phyloP scores from a whole-genome alignment of 2,329 filamentous ascomycete genomes.

The Leptographium radiaticola region DNA sequence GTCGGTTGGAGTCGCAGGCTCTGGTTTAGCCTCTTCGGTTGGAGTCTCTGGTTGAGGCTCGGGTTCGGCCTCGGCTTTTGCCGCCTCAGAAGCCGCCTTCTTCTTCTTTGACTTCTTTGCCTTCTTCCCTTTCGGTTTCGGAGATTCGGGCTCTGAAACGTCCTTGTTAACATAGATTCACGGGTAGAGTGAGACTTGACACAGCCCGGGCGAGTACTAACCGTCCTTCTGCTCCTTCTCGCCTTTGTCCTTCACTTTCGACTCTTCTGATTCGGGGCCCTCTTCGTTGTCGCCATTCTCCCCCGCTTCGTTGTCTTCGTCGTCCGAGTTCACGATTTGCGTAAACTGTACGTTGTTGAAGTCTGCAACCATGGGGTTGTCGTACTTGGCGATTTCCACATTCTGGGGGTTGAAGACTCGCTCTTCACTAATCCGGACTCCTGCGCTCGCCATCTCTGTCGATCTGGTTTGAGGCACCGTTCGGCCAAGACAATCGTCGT shows the following conservation, averaged over 20 bases:
- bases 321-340: slow-evolving; percentile 26
- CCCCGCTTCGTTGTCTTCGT: slow-evolving; percentile 17
- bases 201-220: too few relatives aligned
- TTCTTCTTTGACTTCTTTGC: too few relatives aligned
- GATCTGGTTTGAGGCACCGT: slow-evolving; percentile 21
- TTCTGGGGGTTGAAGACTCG: slow-evolving; percentile 25
- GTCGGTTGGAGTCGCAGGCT: too few relatives aligned
- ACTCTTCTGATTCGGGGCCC: background rate
- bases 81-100: too few relatives aligned
- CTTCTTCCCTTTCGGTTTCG: background rate
- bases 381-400: slow-evolving; percentile 29
- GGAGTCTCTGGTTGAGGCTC: background rate
- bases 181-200: too few relatives aligned
- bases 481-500: slow-evolving; percentile 18
- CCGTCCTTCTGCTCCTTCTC: background rate
- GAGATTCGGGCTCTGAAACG: background rate
- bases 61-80: too few relatives aligned
- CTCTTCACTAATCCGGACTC: slow-evolving; percentile 25
- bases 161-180: background rate
- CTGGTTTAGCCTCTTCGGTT: background rate
- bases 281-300: slow-evolving; percentile 10
- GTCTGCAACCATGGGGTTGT: slow-evolving; percentile 24
- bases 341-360: slow-evolving; percentile 30
- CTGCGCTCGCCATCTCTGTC: slow-evolving; percentile 22
- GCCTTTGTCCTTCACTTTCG: background rate